phyloP scores from a whole-genome alignment of 225 moss, liverwort and hornwort genomes.

The Antitrichia curtipendula region DNA sequence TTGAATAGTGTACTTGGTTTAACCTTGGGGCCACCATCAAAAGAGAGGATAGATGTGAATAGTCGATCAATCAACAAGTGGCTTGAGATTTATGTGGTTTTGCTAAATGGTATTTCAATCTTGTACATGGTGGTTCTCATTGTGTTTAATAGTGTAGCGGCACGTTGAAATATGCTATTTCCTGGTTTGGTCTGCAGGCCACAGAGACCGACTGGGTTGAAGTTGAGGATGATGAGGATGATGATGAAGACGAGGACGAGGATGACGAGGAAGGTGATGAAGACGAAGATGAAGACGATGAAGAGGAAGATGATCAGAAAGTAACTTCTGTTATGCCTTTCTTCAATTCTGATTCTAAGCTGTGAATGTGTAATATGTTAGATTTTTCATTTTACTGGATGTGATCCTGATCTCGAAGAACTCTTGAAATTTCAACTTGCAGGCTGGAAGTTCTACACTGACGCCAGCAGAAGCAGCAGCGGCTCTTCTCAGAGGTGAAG shows the following conservation, averaged over 20 bases:
- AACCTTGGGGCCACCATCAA: background rate
- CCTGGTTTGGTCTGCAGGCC: slow-evolving; percentile 27
- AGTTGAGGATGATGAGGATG: slow-evolving; percentile 57
- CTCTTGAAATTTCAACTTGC: background rate
- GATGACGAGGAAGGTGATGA: slow-evolving; percentile 43
- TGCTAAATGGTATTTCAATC: background rate
- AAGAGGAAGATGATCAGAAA: slow-evolving; percentile 43
- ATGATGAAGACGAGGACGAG: slow-evolving; percentile 47
- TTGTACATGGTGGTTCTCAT: background rate
- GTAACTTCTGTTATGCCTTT: background rate
- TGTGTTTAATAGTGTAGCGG: background rate
- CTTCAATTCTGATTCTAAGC: background rate
- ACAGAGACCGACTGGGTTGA: slow-evolving; percentile 78
- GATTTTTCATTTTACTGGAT: background rate
- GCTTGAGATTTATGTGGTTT: background rate
- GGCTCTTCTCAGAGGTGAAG: slow-evolving; percentile 60
- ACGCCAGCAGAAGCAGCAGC: slow-evolving; percentile 70
- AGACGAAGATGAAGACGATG: slow-evolving; percentile 33
- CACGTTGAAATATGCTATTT: background rate
- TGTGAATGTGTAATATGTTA: background rate
- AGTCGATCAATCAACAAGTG: background rate
- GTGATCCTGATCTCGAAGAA: background rate
- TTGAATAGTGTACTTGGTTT: background rate
- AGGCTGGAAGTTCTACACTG: slow-evolving; percentile 36
- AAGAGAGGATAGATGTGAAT: background rate